Evolutionary conservation across 176 grass and related monocot genomes (phyloP), one percentile per base, ranked within the genome.

Genomic region (Aegilops sharonensis): DNA sequence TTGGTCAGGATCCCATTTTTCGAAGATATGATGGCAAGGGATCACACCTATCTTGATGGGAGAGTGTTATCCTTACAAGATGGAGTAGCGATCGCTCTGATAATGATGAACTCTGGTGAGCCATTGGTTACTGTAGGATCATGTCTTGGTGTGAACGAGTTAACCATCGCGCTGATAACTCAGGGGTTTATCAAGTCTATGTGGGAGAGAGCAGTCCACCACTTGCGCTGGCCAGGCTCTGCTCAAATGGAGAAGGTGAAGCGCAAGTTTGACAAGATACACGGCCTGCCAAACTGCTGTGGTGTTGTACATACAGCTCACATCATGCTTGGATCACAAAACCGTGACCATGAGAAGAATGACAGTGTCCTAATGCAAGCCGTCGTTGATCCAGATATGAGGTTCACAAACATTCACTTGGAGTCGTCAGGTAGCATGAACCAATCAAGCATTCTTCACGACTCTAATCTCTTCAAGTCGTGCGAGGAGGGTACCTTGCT

Each of bases 181-280:
- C 88, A n/a, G n/a, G n/a, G 83, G 90, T 94, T 92, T 37, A 70
- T 94, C 68, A 90, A 94, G 68, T 85, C 90, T 47, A 80, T 94
- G 87, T 85, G 81, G 72, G 81, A 85, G 47, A 70, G 45, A 2
- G 92, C 87, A 4, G 18, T 81, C 43, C 4, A 40, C 62, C 92
- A 94, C 92, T 52, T n/a, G n/a, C n/a, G n/a, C n/a, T n/a, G n/a
- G n/a, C n/a, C n/a, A n/a, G 64, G 54, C 6, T 31, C 80, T 54
- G 73, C 85, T 14, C 85, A 94, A 76, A 81, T 89, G 78, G 47
- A 67, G 37, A 79, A 27, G 21, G 84, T 94, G 20, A 94, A 94
- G 24, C 66, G 30, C 7, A 90, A 90, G 48, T 91, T 91, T 82
- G 81, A 86, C 43, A 86, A 83, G 57, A 88, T 90, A 62, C 79